Percentiles rank a stretch among this genome's conserved stretches.
Conservation (phyloP, 2,329 filamentous ascomycete genomes). For the Exophiala phaeomuriformis region DNA sequence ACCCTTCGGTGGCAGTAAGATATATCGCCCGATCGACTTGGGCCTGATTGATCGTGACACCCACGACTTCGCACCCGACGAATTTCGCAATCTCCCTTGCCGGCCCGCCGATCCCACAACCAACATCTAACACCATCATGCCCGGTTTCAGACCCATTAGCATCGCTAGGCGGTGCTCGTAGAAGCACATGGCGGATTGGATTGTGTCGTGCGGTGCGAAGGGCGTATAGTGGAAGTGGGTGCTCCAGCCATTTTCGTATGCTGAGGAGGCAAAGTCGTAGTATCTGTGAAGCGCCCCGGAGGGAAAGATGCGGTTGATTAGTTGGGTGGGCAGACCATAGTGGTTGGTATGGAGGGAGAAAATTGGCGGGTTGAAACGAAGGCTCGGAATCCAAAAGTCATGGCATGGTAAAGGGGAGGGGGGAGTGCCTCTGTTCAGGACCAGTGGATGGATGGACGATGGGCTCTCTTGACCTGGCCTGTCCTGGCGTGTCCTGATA, state of each 20-base stretch:
- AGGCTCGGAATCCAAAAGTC: too few relatives aligned
- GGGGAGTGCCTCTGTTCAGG: too few relatives aligned
- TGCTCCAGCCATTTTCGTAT: constrained; percentile 24
- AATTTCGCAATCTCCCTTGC: constrained; percentile 30
- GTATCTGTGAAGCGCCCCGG: constrained; percentile 13
- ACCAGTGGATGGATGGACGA: too few relatives aligned
- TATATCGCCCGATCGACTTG: constrained; percentile 28
- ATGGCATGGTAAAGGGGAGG: too few relatives aligned
- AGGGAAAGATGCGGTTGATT: neutral
- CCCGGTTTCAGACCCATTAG: constrained; percentile 22
- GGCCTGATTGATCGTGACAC: constrained; percentile 29
- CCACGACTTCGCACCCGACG: constrained; percentile 28
- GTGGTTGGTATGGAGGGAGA: too few relatives aligned
- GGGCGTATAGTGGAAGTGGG: constrained; percentile 27
- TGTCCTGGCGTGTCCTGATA: too few relatives aligned
- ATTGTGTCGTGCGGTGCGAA: constrained; percentile 24
- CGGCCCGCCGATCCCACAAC: constrained; percentile 31
- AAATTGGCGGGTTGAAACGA: too few relatives aligned
- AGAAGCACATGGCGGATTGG: constrained; percentile 21
- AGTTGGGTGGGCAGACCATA: neutral
- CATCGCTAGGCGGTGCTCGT: constrained; percentile 30
- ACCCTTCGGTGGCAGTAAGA: constrained; percentile 13
- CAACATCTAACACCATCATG: constrained; percentile 31
- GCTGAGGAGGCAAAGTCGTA: constrained; percentile 25
- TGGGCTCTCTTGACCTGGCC: too few relatives aligned